These are phyloP conservation scores for Eutrema yunnanense DNA, from an alignment of 345 rosid genomes.

Conservation along the genomic window DNA sequence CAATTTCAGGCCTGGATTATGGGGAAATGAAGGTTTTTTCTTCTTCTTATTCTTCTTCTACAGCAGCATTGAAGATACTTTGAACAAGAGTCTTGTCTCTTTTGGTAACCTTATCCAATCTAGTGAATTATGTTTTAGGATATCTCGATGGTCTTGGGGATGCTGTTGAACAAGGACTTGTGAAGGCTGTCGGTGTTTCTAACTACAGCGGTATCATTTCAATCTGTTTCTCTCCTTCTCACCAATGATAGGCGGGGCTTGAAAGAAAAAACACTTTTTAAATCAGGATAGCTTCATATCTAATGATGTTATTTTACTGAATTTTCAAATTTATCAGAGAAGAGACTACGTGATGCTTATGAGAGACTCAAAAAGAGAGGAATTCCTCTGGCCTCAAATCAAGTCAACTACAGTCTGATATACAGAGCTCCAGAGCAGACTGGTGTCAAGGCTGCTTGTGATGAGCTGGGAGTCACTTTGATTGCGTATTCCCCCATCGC, in stretches of 20 bases:
- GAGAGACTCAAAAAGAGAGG: slow-evolving; percentile 82
- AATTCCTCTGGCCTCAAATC: slow-evolving; percentile 90
- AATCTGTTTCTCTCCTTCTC: not conserved
- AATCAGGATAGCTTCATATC: not conserved
- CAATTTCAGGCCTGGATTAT: slow-evolving; percentile 86
- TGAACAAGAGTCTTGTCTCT: slow-evolving; percentile 13
- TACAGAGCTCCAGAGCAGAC: slow-evolving; percentile 79
- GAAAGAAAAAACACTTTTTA: not conserved
- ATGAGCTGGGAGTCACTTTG: slow-evolving; percentile 86
- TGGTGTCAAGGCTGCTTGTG: slow-evolving; percentile 87
- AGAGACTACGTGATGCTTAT: slow-evolving; percentile 71
- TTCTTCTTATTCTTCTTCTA: not conserved
- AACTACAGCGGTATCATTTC: slow-evolving; percentile 65
- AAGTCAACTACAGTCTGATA: slow-evolving; percentile 94
- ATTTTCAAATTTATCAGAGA: slow-evolving; percentile 38
- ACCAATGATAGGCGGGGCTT: not conserved
- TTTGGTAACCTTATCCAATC: slow-evolving; percentile 9
- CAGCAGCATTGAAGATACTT: slow-evolving; percentile 18
- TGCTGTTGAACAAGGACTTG: slow-evolving; percentile 95
- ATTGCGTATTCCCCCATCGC: slow-evolving; percentile 95
- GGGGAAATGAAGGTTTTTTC: slow-evolving; percentile 91
- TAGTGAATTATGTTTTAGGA: slow-evolving; percentile 52
- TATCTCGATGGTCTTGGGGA: slow-evolving; percentile 97
- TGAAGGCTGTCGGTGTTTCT: slow-evolving; percentile 97
- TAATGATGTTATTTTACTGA: not conserved